Evolutionary conservation across 352 stramenopile species (phyloP), one percentile per base, ranked within the genome.

Genomic region (Globisporangium middletonii): DNA sequence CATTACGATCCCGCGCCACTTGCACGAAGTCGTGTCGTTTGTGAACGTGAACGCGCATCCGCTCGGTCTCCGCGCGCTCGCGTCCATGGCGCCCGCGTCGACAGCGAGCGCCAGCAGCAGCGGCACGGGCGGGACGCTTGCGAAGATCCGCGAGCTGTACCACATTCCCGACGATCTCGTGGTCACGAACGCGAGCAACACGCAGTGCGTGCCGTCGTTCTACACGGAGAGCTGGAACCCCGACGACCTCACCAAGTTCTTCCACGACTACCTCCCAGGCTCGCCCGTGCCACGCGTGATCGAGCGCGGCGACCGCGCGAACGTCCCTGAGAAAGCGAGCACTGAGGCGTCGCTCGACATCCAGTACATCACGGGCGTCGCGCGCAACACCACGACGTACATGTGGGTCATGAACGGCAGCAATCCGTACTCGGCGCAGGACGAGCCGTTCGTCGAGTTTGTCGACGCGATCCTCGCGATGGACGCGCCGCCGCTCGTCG

Each of bases 331-430:
- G 9, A 50, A 63, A 0, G 62, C 77, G 5, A 84, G 67, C 35
- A 88, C 73, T 0, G 90, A 97, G 65, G 83, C 84, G 12, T 95
- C 83, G 18, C 67, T 97, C 1, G 91, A 97, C 60, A 67, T 97
- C 43, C 82, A 97, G 65, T 97, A 97, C 65, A 78, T 97, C 48
- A 96, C 85, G 18, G 86, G 83, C 16, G 62, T 96, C 15, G 81
- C 72, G 12, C 79, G 81, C 13, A 91, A 91, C 49, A 74, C 83
- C 37, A 88, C 77, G 23, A 95, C 85, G 4, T 90, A 75, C 67
- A 66, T 92, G 18, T 92, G 79, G 81, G 88, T 68, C 19, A 88
- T 92, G 73, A 79, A 83, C 48, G 82, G 77, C 18, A 87, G 80
- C 55, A 97, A 95, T 54, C 86, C 82, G 45, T 97, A 84, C 69